These are phyloP conservation scores for Cornus suecica DNA, from an alignment of 148 eudicot genomes.

Conservation along the genomic window DNA sequence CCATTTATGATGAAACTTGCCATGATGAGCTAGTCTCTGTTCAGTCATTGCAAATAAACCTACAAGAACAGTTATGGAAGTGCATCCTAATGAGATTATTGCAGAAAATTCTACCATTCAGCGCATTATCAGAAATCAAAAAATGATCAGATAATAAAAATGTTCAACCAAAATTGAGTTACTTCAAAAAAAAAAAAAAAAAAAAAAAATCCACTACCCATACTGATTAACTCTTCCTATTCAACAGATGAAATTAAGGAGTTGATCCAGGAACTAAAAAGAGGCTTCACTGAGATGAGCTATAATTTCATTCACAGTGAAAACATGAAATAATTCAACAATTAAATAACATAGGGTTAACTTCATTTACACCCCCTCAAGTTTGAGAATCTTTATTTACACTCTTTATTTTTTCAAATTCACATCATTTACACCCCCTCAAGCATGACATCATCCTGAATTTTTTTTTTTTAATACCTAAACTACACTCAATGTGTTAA, in stretches of 20 bases:
- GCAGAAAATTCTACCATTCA: neutral
- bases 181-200: too few relatives aligned
- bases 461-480: too few relatives aligned
- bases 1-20: slow-evolving; percentile 50
- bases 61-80: slow-evolving; percentile 18
- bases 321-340: neutral
- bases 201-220: neutral
- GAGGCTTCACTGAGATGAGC: neutral
- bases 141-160: neutral
- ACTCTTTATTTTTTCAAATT: too few relatives aligned
- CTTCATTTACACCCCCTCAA: too few relatives aligned
- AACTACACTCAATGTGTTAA: too few relatives aligned
- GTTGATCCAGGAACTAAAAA: neutral
- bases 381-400: too few relatives aligned
- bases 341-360: neutral
- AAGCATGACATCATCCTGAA: too few relatives aligned
- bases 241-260: neutral
- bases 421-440: too few relatives aligned
- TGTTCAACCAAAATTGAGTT: neutral
- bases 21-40: slow-evolving; percentile 26
- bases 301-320: neutral
- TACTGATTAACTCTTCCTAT: neutral
- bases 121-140: neutral
- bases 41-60: slow-evolving; percentile 83
- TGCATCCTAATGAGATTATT: neutral